phyloP scores from a whole-genome alignment of 352 stramenopile species.

The Globisporangium radiosum region DNA sequence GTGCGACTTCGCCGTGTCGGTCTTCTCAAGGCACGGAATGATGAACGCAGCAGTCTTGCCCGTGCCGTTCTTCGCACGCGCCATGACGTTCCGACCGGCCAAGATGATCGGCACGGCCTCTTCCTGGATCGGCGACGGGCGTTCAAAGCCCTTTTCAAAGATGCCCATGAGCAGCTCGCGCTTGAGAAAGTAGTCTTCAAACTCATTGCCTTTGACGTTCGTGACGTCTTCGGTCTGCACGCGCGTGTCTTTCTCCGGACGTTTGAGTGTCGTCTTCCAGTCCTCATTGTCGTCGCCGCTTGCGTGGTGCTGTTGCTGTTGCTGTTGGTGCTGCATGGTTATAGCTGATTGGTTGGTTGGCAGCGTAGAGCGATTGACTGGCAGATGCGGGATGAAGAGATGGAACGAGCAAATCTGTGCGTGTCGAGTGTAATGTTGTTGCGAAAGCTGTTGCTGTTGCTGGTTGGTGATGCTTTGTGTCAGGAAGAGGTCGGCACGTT shows the following conservation, averaged over 20 bases:
- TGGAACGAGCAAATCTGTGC: too few relatives aligned
- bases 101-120: conserved; percentile 99
- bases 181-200: conserved; percentile 99
- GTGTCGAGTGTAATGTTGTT: too few relatives aligned
- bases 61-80: conserved; percentile 98
- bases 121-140: conserved; percentile 98
- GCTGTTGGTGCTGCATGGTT: conserved; percentile 14
- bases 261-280: conserved; percentile 78
- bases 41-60: conserved; percentile 99
- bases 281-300: conserved; percentile 32
- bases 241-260: conserved; percentile 82
- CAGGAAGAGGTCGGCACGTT: too few relatives aligned
- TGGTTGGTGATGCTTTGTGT: too few relatives aligned
- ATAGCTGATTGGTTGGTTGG: neutral
- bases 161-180: conserved; percentile 99
- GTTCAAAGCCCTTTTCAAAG: conserved; percentile 99
- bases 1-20: conserved; percentile 93
- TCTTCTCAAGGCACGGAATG: conserved; percentile 99
- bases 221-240: conserved; percentile 96
- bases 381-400: too few relatives aligned
- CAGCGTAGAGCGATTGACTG: neutral
- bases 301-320: conserved; percentile 10
- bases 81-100: conserved; percentile 96
- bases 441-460: too few relatives aligned
- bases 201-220: conserved; percentile 98